Percentiles rank a stretch among this genome's conserved stretches.
phyloP scores from a whole-genome alignment of 2,329 filamentous ascomycete species.

The Ascosphaera acerosa region DNA sequence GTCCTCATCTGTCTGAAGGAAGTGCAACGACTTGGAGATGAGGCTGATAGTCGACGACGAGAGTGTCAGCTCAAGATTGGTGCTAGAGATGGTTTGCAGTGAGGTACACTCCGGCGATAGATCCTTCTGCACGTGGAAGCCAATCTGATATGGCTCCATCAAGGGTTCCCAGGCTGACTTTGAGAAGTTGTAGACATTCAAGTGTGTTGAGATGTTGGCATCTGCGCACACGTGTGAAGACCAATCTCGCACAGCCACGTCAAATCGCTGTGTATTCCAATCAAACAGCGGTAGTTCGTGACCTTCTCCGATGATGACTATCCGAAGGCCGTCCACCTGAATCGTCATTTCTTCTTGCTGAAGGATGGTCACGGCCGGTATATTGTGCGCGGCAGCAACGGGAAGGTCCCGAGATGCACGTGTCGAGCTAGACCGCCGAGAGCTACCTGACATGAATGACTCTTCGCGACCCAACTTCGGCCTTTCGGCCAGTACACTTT shows the following conservation, averaged over 20 bases:
- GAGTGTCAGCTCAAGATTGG: constrained; percentile 72
- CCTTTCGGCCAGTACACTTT: neutral
- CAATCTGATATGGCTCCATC: constrained; percentile 89
- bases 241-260: constrained; percentile 70
- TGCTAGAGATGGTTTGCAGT: constrained; percentile 67
- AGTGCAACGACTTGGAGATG: constrained; percentile 76
- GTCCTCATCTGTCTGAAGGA: constrained; percentile 69
- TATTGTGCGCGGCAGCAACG: constrained; percentile 18
- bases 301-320: constrained; percentile 83
- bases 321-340: constrained; percentile 61
- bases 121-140: constrained; percentile 64
- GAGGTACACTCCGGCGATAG: constrained; percentile 49
- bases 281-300: constrained; percentile 92
- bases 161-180: constrained; percentile 97
- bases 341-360: constrained; percentile 64
- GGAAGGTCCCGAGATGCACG: constrained; percentile 20
- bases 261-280: constrained; percentile 76
- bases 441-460: constrained; percentile 5
- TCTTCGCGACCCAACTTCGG: constrained; percentile 11
- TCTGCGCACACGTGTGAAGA: constrained; percentile 67
- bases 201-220: constrained; percentile 72
- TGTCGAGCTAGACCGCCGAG: constrained; percentile 15
- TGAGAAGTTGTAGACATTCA: constrained; percentile 97
- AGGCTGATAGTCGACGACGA: constrained; percentile 86
- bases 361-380: constrained; percentile 23